Evolutionary conservation across 345 rosid genomes (phyloP), one percentile per base, ranked within the genome.

Genomic region (Nasturtium officinale): DNA sequence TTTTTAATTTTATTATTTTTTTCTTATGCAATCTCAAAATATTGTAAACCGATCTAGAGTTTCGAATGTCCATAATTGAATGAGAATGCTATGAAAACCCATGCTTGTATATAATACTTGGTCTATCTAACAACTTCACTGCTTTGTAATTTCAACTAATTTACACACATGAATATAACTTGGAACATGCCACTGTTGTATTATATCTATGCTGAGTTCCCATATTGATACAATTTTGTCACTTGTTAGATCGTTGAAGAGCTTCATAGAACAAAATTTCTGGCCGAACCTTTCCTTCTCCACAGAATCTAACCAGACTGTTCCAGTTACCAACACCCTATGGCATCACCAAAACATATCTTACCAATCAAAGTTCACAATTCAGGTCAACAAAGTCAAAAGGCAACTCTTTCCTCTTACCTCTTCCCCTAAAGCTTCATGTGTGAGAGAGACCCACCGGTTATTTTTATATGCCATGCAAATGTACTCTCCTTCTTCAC

Each of bases 211-310:
- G 45, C 1, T 38, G n/a, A 3, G 15, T 11, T 37, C 4, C 5
- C 45, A 38, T 38, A 38, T 38, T 38, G 45, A 38, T 38, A 12
- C 13, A 38, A 12, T 4, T 38, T 38, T 37, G 1, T 37, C 29
- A 25, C 52, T 42, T 42, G 47, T 63, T 16, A 28, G 23, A 9
- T 40, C 33, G 26, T 45, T 1, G 28, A 63, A 16, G 11, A 64
- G 63, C 62, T 64, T 64, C 64, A n/a, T 52, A 73, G 3, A 63
- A 63, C 56, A 73, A 16, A 63, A 73, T 53, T 47, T 64, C 56
- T 73, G 64, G 70, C 56, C 57, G 45, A 53, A 54, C 23, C 69
- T 72, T 72, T 45, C 32, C 63, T 9, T 62, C 77, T 53, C 35
- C 26, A 30, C 63, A 63, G 55, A 53, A 62, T 28, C 21, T 62